phyloP scores from a whole-genome alignment of 75 land plant genomes.

The Cupressus sempervirens region DNA sequence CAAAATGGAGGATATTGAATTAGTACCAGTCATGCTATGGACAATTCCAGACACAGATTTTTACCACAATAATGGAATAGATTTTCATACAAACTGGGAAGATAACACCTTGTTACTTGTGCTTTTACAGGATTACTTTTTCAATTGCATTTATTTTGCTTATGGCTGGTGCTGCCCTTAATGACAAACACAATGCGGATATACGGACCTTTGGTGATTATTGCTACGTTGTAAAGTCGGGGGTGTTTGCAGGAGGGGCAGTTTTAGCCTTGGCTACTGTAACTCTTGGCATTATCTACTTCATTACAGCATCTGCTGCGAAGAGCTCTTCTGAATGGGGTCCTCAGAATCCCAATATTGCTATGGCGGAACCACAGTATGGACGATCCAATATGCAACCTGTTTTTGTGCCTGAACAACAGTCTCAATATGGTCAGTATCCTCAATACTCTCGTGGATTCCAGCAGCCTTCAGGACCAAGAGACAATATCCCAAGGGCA shows the following conservation, averaged over 20 bases:
- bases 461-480: background rate
- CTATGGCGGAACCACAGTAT: slow-evolving; percentile 8
- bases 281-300: slow-evolving; percentile 47
- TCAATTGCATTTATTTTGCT: slow-evolving; percentile 62
- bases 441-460: background rate
- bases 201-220: slow-evolving; percentile 33
- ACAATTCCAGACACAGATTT: background rate
- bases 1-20: background rate
- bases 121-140: slow-evolving; percentile 62
- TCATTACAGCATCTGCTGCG: slow-evolving; percentile 27
- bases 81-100: background rate
- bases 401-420: slow-evolving; percentile 6
- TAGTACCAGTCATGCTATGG: background rate
- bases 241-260: slow-evolving; percentile 74
- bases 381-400: slow-evolving; percentile 2
- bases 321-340: slow-evolving; percentile 19
- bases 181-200: slow-evolving; percentile 48
- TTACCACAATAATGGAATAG: background rate
- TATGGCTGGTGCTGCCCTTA: slow-evolving; percentile 68
- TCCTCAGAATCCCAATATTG: slow-evolving; percentile 12
- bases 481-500: background rate
- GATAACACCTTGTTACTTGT: background rate
- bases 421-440: background rate
- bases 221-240: slow-evolving; percentile 69
- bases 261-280: slow-evolving; percentile 53